Conservation (phyloP, 345 rosid species). For the Microthlaspi erraticum region DNA sequence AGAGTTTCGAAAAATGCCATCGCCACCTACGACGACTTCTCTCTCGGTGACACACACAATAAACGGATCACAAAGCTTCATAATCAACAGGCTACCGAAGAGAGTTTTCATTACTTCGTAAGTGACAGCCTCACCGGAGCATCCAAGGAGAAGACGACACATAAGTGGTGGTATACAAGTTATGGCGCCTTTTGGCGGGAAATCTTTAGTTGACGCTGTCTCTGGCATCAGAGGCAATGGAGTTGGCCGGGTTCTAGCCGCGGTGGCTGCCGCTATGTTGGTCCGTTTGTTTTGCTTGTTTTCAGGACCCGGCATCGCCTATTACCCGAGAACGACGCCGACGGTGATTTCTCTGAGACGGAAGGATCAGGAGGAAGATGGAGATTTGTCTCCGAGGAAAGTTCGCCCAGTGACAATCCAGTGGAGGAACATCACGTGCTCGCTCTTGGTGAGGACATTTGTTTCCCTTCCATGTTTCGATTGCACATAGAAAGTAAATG, state of each 20-base stretch:
- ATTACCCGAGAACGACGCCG: constrained; percentile 54
- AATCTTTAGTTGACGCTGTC: constrained; percentile 59
- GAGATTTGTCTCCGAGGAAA: constrained; percentile 54
- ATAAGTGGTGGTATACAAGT: not conserved
- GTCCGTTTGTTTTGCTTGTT: constrained; percentile 76
- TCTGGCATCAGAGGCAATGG: constrained; percentile 73
- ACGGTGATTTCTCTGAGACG: constrained; percentile 39
- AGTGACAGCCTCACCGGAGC: constrained; percentile 40
- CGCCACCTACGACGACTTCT: too few relatives aligned
- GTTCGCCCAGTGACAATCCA: constrained; percentile 77
- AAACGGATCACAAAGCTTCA: too few relatives aligned
- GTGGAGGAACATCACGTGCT: constrained; percentile 87
- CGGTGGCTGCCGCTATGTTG: constrained; percentile 79
- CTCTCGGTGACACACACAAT: too few relatives aligned
- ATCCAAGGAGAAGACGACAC: constrained; percentile 46
- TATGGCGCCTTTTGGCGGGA: constrained; percentile 77
- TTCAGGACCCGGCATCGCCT: constrained; percentile 82
- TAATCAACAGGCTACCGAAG: too few relatives aligned
- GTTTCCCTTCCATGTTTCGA: constrained; percentile 21
- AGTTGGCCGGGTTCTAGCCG: constrained; percentile 66
- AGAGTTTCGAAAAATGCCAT: too few relatives aligned
- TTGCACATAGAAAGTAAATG: not conserved
- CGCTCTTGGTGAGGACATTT: constrained; percentile 65
- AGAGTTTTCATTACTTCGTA: too few relatives aligned
- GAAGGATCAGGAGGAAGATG: constrained; percentile 42